Evolutionary conservation across 2,329 filamentous ascomycete genomes (phyloP).

Genomic region (Sphaerulina vaccinii): DNA sequence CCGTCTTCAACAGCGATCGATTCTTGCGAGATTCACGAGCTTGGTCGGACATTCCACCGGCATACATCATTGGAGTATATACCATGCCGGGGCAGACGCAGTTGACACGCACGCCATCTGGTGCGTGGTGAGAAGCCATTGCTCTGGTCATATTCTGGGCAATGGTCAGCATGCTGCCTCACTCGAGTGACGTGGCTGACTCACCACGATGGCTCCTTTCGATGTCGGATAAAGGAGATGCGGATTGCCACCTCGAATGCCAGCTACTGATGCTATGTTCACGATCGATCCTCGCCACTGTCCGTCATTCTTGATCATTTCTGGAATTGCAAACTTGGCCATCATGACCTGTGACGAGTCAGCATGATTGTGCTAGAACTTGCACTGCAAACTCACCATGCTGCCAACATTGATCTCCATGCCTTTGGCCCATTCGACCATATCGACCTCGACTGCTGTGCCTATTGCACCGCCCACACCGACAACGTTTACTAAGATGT

Average conservation of each 20-base stretch:
- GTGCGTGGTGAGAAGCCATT: slow-evolving; percentile 56
- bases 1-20: slow-evolving; percentile 52
- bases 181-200: slow-evolving; percentile 1
- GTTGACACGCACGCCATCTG: slow-evolving; percentile 54
- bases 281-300: slow-evolving; percentile 54
- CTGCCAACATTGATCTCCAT: slow-evolving; percentile 63
- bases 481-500: slow-evolving; percentile 66
- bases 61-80: slow-evolving; percentile 58
- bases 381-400: slow-evolving; percentile 47
- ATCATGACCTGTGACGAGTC: slow-evolving; percentile 48
- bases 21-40: slow-evolving; percentile 51
- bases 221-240: slow-evolving; percentile 55
- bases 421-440: slow-evolving; percentile 56
- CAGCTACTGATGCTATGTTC: slow-evolving; percentile 64
- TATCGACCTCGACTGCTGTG: slow-evolving; percentile 60
- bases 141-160: slow-evolving; percentile 53
- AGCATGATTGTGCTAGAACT: neutral
- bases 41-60: slow-evolving; percentile 51
- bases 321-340: slow-evolving; percentile 60
- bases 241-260: slow-evolving; percentile 55
- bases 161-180: neutral
- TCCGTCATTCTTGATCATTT: slow-evolving; percentile 56
- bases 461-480: slow-evolving; percentile 60
- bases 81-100: slow-evolving; percentile 57
- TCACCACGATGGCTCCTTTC: slow-evolving; percentile 53